Conservation (phyloP, 2,329 filamentous ascomycete genomes). For the Fusarium buxicola region DNA sequence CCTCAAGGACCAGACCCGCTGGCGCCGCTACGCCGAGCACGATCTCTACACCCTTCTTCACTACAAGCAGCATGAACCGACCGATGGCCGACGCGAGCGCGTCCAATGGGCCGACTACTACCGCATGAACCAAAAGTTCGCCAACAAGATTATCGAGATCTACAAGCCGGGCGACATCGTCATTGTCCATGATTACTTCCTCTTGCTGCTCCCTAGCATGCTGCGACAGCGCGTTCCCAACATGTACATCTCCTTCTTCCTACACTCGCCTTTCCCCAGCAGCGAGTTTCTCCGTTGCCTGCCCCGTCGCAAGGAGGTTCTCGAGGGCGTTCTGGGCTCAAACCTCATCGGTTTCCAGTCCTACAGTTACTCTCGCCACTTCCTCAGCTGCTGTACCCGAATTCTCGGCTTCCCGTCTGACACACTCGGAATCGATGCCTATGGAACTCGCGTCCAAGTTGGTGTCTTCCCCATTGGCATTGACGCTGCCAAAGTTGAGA, state of each 20-base stretch:
- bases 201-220: constrained; percentile 89
- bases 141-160: constrained; percentile 85
- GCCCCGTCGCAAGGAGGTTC: constrained; percentile 86
- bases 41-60: constrained; percentile 94
- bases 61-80: constrained; percentile 94
- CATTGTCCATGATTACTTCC: constrained; percentile 93
- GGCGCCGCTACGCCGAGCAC: constrained; percentile 91
- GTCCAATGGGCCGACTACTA: constrained; percentile 93
- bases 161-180: constrained; percentile 95
- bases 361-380: constrained; percentile 94
- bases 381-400: constrained; percentile 91
- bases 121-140: constrained; percentile 91
- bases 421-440: constrained; percentile 85
- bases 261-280: constrained; percentile 94
- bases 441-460: constrained; percentile 88
- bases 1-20: constrained; percentile 84
- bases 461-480: constrained; percentile 97
- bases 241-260: constrained; percentile 94
- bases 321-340: constrained; percentile 89
- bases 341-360: constrained; percentile 97
- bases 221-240: constrained; percentile 86
- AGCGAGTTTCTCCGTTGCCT: constrained; percentile 95
- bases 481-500: constrained; percentile 83
- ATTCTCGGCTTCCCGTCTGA: constrained; percentile 92
- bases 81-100: constrained; percentile 83